phyloP scores from a whole-genome alignment of 163 green algal genomes.

The Prototheca stagnorum region DNA sequence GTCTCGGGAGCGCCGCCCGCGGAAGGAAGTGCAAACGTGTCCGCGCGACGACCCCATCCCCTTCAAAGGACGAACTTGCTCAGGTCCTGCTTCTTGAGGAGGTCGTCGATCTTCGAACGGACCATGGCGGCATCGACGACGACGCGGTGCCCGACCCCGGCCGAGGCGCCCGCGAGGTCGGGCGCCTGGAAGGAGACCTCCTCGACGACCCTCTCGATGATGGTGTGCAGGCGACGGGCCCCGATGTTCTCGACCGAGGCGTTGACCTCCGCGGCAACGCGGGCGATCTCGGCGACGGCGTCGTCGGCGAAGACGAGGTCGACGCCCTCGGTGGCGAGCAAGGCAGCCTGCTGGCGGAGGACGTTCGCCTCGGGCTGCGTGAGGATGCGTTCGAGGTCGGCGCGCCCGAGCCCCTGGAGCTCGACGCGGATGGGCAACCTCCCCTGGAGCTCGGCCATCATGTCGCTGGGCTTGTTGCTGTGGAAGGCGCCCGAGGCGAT shows the following conservation, averaged over 20 bases:
- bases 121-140: constrained; percentile 48
- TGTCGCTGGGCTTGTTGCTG: constrained; percentile 74
- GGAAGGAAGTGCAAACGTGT: too few species aligned
- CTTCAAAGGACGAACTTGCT: constrained; percentile 11
- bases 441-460: constrained; percentile 92
- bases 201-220: constrained; percentile 81
- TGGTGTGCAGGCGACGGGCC: constrained; percentile 74
- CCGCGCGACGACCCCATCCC: too few species aligned
- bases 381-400: constrained; percentile 89
- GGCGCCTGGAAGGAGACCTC: constrained; percentile 82
- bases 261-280: constrained; percentile 73
- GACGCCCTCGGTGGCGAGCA: constrained; percentile 79
- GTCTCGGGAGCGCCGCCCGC: too few species aligned
- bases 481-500: constrained; percentile 84
- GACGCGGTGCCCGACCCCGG: constrained; percentile 6
- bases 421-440: constrained; percentile 84
- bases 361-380: constrained; percentile 90
- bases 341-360: constrained; percentile 73
- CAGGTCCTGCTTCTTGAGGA: constrained; percentile 58
- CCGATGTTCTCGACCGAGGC: constrained; percentile 80
- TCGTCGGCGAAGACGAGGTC: constrained; percentile 66
- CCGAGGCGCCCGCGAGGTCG: constrained; percentile 38
- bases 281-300: constrained; percentile 49
- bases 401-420: constrained; percentile 57
- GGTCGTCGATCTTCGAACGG: constrained; percentile 37